Base-by-base conservation (phyloP, 176 grass and related monocot genomes). In the Saccharum officinarum region DNA sequence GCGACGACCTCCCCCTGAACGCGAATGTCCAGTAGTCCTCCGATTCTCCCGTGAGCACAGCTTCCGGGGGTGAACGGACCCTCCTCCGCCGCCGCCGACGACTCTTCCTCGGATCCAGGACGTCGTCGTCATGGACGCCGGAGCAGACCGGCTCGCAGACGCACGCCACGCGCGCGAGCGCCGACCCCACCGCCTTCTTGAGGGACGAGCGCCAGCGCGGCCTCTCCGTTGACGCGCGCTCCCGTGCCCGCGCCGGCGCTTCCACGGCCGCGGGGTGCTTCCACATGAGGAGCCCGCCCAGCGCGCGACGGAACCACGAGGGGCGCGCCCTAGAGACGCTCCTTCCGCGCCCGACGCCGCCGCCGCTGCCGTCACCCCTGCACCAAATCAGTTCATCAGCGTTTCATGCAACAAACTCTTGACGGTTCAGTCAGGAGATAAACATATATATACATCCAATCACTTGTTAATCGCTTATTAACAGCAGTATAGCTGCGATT, bases 71-170 rank as follows among this genome's bases (percentile, higher is more conserved):
- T 7, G 40, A 79, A 10, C 15, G 61, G 26, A 15, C 25, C 49
- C 5, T 41, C 63, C 12, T 10, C 63, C 52, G 0, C 52, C 18
- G 17, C 7, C 54, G 54, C 7, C 54, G 49, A 0, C 49, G 6
- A 38, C 31, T 89, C 82, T 79, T 63, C 86, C 49, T 31, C 80
- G 88, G 23, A 67, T 67, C 28, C 88, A 68, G 23, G 67, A 68
- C 44, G 76, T 84, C 22, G 71, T 84, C 64, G 61, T 78, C 78
- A 7, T 90, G 89, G 45, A 38, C 61, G 16, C 62, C 84, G 40
- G 95, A 83, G 61, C 91, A 95, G 49, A 86, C 71, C 1, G 91
- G 87, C 0, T 83, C 68, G 36, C 89, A 90, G 12, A 89, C 23
- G 57, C 95, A 93, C 8, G 86, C 83, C 33, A n/a, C 11, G 62